Evolutionary conservation across 345 rosid genomes (phyloP).

Genomic region (Acer negundo): DNA sequence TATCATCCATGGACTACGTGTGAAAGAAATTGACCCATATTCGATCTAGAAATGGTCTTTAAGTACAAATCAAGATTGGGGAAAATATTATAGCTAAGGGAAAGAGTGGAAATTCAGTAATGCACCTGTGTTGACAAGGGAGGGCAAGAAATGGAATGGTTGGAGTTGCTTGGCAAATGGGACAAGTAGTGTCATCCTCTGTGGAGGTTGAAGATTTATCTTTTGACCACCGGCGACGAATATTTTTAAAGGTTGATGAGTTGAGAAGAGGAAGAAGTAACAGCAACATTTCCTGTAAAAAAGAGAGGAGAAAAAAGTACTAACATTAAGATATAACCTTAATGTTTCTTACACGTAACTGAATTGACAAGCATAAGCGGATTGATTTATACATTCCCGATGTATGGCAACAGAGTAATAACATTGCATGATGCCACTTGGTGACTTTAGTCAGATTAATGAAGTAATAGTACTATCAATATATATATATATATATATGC

Average conservation of each 20-base stretch:
- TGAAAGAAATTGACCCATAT: not conserved
- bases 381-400: not conserved
- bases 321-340: not conserved
- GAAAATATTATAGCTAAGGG: not conserved
- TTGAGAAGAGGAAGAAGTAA: constrained; percentile 97
- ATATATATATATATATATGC: not conserved
- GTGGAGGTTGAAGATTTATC: constrained; percentile 64
- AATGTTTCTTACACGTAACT: not conserved
- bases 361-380: not conserved
- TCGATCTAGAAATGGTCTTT: not conserved
- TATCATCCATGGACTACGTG: not conserved
- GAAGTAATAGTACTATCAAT: not conserved
- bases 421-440: not conserved
- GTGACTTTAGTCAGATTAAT: not conserved
- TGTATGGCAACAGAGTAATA: not conserved
- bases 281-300: constrained; percentile 86
- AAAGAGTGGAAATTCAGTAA: constrained; percentile 5
- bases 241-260: constrained; percentile 72
- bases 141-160: constrained; percentile 86
- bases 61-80: too few relatives aligned
- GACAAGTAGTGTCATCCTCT: constrained; percentile 65
- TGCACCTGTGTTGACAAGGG: constrained; percentile 93
- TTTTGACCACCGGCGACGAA: constrained; percentile 84
- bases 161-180: constrained; percentile 80
- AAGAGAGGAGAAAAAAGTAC: constrained; percentile 10